These are phyloP conservation scores for Dipteronia sinensis DNA, from an alignment of 345 rosid genomes.

Conservation along the genomic window DNA sequence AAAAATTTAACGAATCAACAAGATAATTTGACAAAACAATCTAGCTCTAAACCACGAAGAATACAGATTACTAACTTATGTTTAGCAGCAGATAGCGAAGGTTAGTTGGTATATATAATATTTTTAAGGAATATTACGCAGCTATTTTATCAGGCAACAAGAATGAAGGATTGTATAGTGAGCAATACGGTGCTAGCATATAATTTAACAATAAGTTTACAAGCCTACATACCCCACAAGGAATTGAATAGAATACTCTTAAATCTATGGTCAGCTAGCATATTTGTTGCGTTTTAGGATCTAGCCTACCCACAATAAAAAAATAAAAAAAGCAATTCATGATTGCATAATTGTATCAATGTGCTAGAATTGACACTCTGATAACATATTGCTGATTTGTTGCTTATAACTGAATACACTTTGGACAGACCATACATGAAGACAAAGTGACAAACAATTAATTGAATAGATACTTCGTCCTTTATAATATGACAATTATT, in stretches of 20 bases:
- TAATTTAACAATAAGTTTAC: background rate
- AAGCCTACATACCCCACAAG: too few relatives aligned
- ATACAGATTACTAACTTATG: background rate
- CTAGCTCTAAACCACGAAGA: conserved; percentile 5
- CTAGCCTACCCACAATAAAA: background rate
- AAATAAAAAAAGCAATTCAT: background rate
- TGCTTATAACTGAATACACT: background rate
- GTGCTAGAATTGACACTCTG: background rate
- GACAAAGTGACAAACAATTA: background rate
- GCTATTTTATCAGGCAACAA: background rate
- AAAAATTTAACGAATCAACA: conserved; percentile 15
- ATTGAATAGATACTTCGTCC: background rate
- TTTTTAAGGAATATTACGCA: background rate
- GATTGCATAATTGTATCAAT: background rate
- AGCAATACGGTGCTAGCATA: background rate
- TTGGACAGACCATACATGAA: background rate
- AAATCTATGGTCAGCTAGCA: background rate
- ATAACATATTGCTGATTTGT: background rate
- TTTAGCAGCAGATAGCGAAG: background rate
- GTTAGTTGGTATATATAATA: background rate
- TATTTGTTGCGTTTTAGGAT: background rate
- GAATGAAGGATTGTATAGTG: background rate
- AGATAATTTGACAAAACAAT: background rate
- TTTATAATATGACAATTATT: background rate
- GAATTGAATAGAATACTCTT: background rate